Evolutionary conservation across 2,329 filamentous ascomycete species (phyloP).

Genomic region (Fusarium sp.): DNA sequence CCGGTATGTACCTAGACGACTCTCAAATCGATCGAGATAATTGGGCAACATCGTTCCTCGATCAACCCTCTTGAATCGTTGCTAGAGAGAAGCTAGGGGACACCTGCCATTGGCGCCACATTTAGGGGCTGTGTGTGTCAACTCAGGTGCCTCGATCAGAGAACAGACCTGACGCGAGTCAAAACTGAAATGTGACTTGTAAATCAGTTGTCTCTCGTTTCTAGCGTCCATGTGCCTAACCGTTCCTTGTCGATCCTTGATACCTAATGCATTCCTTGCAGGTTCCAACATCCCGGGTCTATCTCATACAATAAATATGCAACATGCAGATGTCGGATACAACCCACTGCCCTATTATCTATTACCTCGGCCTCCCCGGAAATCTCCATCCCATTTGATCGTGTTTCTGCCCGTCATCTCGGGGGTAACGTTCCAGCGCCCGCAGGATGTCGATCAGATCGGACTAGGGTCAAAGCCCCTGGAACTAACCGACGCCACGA

Average conservation of each 20-base stretch:
- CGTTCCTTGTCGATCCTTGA: not conserved
- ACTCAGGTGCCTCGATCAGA: not conserved
- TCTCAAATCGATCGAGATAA: not conserved
- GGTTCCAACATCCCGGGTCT: not conserved
- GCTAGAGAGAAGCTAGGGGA: not conserved
- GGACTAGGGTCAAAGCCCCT: not conserved
- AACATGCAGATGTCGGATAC: not conserved
- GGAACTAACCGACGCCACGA: not conserved
- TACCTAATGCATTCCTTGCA: not conserved
- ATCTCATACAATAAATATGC: not conserved
- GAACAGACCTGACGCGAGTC: not conserved
- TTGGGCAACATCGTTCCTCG: not conserved
- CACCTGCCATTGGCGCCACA: not conserved
- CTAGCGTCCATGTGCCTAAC: not conserved
- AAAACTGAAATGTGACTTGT: not conserved
- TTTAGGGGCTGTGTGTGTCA: not conserved
- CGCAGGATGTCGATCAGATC: not conserved
- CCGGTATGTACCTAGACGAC: not conserved
- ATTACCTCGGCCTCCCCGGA: not conserved
- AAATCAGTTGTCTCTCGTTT: not conserved
- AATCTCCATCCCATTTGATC: not conserved
- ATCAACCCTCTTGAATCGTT: not conserved
- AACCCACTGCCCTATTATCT: not conserved
- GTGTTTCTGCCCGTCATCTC: not conserved
- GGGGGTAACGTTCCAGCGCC: not conserved